Percentiles rank a stretch among this genome's conserved stretches.
phyloP scores from a whole-genome alignment of 768 basidiomycete species.

The Suillus plorans region DNA sequence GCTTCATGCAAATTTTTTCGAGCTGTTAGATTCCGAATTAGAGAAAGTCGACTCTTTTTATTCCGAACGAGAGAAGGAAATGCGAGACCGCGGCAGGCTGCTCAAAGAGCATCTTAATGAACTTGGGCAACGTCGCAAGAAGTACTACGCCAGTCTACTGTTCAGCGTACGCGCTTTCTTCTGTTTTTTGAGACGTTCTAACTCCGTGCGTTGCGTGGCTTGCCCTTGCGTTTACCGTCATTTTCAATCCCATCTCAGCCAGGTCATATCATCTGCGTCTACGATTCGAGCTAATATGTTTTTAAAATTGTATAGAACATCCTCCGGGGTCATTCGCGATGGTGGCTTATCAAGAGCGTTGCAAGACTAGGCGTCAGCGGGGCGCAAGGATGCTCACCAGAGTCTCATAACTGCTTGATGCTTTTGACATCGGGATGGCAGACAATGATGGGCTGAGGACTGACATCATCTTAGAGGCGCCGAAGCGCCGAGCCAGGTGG shows the following conservation, averaged over 20 bases:
- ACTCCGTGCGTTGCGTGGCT: slow-evolving; percentile 39
- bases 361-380: slow-evolving; percentile 70
- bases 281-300: background rate
- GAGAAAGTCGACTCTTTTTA: slow-evolving; percentile 89
- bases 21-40: slow-evolving; percentile 72
- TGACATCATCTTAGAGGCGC: too few species aligned
- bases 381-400: too few species aligned
- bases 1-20: slow-evolving; percentile 71
- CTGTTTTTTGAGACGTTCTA: background rate
- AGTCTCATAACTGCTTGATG: too few species aligned
- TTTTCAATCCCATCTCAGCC: slow-evolving; percentile 78
- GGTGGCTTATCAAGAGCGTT: slow-evolving; percentile 74
- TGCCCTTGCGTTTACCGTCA: slow-evolving; percentile 49
- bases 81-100: slow-evolving; percentile 42
- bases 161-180: background rate
- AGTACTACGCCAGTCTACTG: slow-evolving; percentile 51
- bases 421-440: too few species aligned
- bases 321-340: slow-evolving; percentile 43
- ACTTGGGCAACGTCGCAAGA: slow-evolving; percentile 64
- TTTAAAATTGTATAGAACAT: slow-evolving; percentile 42
- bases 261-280: slow-evolving; percentile 6
- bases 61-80: slow-evolving; percentile 63
- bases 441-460: too few species aligned
- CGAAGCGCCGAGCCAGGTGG: too few species aligned
- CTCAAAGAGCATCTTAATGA: slow-evolving; percentile 74